Evolutionary conservation across 1,284 basidiomycete species (phyloP), one percentile per base, ranked within the genome.

Genomic region (Tausonia pullulans): DNA sequence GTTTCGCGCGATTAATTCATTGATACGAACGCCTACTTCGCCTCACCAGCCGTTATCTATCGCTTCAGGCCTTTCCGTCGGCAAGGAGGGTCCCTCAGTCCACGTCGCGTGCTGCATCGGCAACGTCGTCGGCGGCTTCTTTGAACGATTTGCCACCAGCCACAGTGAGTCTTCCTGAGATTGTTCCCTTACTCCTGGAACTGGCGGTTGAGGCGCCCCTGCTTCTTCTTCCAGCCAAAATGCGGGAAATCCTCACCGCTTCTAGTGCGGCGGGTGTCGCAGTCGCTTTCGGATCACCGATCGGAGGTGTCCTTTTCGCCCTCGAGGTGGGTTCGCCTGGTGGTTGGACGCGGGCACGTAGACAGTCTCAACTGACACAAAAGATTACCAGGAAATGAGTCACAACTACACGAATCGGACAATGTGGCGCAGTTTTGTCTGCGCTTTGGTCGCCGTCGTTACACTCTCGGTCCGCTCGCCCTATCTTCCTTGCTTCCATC

Each of bases 381-480:
- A 27, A 27, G 27, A 27, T 1, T 44, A n/a, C 13, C 71, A 94
- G 90, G 94, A 97, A 84, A 97, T 98, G 95, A 95, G 91, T 72
- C 88, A 92, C 74, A 87, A 86, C 49, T 98, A 96, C 75, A 95
- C 90, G 58, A 94, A 95, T 74, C 87, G 91, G 74, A 98, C 95
- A 2, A 97, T 98, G 92, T 98, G 94, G 94, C 81, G 88, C 69
- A 93, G 89, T 72, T 98, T 98, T 75, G 86, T 98, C 71, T 98
- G 96, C 75, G 96, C 96, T 11, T 79, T 99, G 61, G 88, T 97
- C 40, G 95, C 96, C 3, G 98, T 95, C 0, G 91, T 98, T 69
- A 95, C 94, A 0, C 80, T 99, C 44, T 89, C 94, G 49, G 92
- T 94, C 68, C 71, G 89, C 81, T 43, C 52, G 56, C 65, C 64